These are phyloP conservation scores for Pseudopyricularia cyperi DNA, from an alignment of 2,329 filamentous ascomycete species.

Conservation along the genomic window DNA sequence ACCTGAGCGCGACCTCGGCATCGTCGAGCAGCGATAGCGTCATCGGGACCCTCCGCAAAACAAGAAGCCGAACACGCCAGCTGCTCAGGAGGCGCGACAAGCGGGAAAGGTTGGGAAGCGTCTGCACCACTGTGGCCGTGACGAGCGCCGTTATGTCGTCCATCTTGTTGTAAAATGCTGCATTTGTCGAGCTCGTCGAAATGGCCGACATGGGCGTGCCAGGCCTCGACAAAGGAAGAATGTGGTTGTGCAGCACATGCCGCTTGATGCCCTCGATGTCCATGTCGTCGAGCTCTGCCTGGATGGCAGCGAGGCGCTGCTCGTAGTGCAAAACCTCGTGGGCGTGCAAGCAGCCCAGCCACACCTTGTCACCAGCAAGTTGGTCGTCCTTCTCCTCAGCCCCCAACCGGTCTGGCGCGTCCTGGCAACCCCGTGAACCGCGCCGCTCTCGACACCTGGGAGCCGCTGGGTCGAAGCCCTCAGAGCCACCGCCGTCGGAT, in stretches of 20 bases:
- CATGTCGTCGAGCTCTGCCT: constrained; percentile 52
- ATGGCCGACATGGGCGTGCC: constrained; percentile 30
- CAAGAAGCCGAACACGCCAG: constrained; percentile 66
- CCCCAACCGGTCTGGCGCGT: not conserved
- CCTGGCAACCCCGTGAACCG: not conserved
- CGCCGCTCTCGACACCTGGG: constrained; percentile 26
- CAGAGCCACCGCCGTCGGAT: constrained; percentile 24
- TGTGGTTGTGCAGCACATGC: constrained; percentile 73
- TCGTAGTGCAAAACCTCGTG: constrained; percentile 57
- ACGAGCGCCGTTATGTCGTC: constrained; percentile 85
- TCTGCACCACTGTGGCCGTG: constrained; percentile 82
- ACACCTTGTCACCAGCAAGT: constrained; percentile 20
- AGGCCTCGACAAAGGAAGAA: constrained; percentile 44
- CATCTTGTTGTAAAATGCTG: constrained; percentile 49
- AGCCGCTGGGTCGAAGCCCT: constrained; percentile 39
- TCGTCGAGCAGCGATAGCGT: constrained; percentile 55
- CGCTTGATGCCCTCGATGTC: constrained; percentile 81
- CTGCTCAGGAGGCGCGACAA: constrained; percentile 59
- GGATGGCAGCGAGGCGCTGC: constrained; percentile 60
- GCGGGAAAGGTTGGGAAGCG: constrained; percentile 67
- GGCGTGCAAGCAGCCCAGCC: constrained; percentile 59
- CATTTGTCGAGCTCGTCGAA: constrained; percentile 20
- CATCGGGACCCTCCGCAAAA: constrained; percentile 60
- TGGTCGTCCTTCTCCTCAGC: not conserved
- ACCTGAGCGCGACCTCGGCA: constrained; percentile 49